Evolutionary conservation across 768 basidiomycete species (phyloP), one percentile per base, ranked within the genome.

Genomic region (Collybia sp.): DNA sequence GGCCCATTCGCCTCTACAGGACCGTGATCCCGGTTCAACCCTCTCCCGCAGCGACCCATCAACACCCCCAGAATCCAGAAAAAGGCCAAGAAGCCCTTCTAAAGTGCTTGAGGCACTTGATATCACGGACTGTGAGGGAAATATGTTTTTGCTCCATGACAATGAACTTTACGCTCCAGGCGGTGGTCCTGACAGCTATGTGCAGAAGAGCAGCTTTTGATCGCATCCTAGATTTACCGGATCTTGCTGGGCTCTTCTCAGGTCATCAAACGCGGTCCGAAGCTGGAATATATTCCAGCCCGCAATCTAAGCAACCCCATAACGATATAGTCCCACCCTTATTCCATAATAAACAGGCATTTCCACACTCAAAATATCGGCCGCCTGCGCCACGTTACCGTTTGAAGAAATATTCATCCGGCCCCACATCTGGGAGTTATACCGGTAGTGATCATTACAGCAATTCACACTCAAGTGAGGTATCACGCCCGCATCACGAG

Each of bases 181-280:
- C 18, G 25, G 34, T 38, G 34, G 8, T 40, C 12, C 17, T 37
- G 13, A 13, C 38, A 73, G 72, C 71, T 3, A 46, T 60, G 17
- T 63, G 64, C 31, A 48, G 70, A 41, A 58, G 70, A 54, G 62
- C 64, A 20, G 54, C 66, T 8, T 54, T 74, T 47, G 65, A 73
- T 39, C 55, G 66, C n/a, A 69, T 77, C 15, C 57, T 76, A 17
- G 62, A 65, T 4, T 58, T 73, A 52, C 67, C 68, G 8, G 72
- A 76, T 53, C 64, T 76, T 32, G 76, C 73, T 33, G 66, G 70
- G 11, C 59, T 77, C 20, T n/a, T 77, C 25, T 56, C 63, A 34
- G 41, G 35, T 12, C 44, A 10, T 33, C 30, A 30, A 30, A 47
- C 13, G 40, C 31, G 17, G 30, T 12, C 17, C 33, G 36, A 25